Conservation (phyloP, 1,139 yeast species). For the Debaryomyces coudertii region DNA sequence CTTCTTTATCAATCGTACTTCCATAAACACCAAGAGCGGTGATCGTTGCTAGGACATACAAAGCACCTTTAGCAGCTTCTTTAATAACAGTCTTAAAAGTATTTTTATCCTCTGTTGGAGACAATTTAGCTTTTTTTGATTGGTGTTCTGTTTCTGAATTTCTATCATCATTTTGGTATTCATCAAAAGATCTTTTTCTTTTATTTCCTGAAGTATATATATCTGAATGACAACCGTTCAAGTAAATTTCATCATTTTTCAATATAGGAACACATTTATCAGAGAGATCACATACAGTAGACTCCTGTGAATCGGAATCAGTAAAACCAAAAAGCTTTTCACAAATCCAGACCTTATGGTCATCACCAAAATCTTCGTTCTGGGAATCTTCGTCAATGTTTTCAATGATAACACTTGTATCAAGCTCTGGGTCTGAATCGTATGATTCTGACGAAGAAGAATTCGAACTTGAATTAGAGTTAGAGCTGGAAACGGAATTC, state of each 20-base stretch:
- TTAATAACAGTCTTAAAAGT: constrained; percentile 27
- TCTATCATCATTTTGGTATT: constrained; percentile 8
- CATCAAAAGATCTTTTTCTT: constrained; percentile 8
- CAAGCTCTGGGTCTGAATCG: background rate
- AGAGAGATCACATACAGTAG: background rate
- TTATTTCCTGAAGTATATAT: background rate
- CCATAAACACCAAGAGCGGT: constrained; percentile 47
- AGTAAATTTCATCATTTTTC: background rate
- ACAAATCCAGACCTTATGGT: constrained; percentile 5
- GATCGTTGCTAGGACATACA: constrained; percentile 39
- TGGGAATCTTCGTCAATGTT: constrained; percentile 1
- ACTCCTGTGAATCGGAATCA: constrained; percentile 3
- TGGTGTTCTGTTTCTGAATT: constrained; percentile 8
- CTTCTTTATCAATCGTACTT: constrained; percentile 15
- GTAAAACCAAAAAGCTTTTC: constrained; percentile 9
- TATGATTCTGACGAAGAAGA: background rate
- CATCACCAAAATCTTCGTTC: constrained; percentile 8
- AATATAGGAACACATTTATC: background rate
- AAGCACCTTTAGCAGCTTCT: constrained; percentile 39
- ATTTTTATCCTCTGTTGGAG: constrained; percentile 1
- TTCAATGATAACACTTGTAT: background rate
- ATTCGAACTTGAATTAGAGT: background rate
- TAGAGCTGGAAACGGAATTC: background rate
- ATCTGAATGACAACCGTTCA: background rate
- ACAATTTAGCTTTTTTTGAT: background rate